phyloP scores from a whole-genome alignment of 306 rosid species.

The Echinosophora koreensis region DNA sequence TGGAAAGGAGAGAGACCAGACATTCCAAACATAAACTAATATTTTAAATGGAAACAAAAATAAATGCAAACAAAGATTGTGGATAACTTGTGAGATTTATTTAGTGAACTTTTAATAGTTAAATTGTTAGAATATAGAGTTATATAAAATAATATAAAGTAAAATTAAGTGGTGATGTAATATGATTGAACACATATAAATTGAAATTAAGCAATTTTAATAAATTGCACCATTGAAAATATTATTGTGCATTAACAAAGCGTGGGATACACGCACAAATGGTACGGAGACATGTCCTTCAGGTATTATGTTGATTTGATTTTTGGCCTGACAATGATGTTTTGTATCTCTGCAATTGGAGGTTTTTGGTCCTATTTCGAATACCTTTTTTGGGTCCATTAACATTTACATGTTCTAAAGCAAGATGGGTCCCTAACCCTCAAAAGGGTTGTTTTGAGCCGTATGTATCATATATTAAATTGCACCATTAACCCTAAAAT shows the following conservation, averaged over 20 bases:
- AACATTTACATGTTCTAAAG: constrained; percentile 19
- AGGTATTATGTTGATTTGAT: constrained; percentile 12
- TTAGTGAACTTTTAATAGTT: too few species aligned
- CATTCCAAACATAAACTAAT: too few species aligned
- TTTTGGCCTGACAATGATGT: constrained; percentile 52
- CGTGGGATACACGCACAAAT: constrained; percentile 56
- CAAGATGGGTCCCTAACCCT: neutral
- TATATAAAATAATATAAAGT: too few species aligned
- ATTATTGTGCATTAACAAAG: constrained; percentile 20
- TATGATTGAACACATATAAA: too few species aligned
- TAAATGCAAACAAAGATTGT: too few species aligned
- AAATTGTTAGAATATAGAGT: too few species aligned
- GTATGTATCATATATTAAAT: neutral
- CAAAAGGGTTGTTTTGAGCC: neutral
- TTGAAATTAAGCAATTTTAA: too few species aligned
- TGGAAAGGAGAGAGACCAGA: too few species aligned
- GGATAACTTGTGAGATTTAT: too few species aligned
- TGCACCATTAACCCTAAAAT: constrained; percentile 11
- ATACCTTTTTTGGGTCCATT: constrained; percentile 28
- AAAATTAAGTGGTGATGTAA: too few species aligned
- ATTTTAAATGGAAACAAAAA: too few species aligned
- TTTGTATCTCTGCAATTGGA: constrained; percentile 47
- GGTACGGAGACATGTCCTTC: constrained; percentile 38
- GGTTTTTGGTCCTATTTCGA: constrained; percentile 12
- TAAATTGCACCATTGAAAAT: too few species aligned